phyloP scores from a whole-genome alignment of 306 rosid species.

The Cucumis melo region DNA sequence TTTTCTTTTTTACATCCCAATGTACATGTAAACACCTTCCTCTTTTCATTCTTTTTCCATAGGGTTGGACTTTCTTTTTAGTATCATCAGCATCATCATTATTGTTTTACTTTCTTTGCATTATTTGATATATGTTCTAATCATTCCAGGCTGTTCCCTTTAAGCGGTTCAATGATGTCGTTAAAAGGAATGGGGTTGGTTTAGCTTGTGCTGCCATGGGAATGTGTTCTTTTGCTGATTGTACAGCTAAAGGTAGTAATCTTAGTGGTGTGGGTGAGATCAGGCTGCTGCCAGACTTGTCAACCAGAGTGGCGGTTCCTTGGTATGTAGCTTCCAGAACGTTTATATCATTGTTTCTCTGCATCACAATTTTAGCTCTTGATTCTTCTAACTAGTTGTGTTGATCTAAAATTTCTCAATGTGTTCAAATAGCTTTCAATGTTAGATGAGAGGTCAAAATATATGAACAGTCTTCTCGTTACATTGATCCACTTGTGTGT shows the following conservation, averaged over 20 bases:
- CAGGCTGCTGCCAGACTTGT: slow-evolving; percentile 77
- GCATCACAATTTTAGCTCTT: background rate
- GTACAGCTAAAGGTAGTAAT: slow-evolving; percentile 55
- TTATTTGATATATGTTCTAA: slow-evolving; percentile 9
- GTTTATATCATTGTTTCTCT: slow-evolving; percentile 1
- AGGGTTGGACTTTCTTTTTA: background rate
- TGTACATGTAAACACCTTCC: background rate
- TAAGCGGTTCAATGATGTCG: slow-evolving; percentile 47
- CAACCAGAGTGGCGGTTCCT: slow-evolving; percentile 56
- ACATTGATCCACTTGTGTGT: background rate
- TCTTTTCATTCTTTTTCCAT: background rate
- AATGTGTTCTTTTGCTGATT: slow-evolving; percentile 55
- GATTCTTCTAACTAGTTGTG: background rate
- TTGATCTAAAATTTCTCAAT: background rate
- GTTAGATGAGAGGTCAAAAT: background rate
- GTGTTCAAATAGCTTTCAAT: background rate
- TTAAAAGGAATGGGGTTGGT: slow-evolving; percentile 51
- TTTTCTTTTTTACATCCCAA: background rate
- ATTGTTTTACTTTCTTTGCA: background rate
- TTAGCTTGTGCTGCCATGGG: slow-evolving; percentile 52
- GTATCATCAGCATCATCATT: background rate
- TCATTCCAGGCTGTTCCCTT: slow-evolving; percentile 64
- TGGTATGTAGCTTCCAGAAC: slow-evolving; percentile 35
- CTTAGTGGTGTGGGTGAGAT: slow-evolving; percentile 66
- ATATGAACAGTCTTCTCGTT: background rate